Conservation (phyloP, 2,329 filamentous ascomycete genomes). For the Fusarium napiforme region DNA sequence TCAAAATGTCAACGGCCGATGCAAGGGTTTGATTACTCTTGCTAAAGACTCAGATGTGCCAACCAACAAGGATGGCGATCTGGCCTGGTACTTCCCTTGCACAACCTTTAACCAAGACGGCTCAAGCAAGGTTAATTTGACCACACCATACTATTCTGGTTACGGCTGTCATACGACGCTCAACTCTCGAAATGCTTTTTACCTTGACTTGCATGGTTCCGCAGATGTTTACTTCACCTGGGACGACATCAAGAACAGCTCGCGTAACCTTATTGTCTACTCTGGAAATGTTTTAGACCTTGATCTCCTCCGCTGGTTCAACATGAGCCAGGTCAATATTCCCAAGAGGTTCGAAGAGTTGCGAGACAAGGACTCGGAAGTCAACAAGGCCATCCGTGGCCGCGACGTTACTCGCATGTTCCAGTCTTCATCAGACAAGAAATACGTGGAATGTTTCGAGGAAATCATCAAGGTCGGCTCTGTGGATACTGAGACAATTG, state of each 20-base stretch:
- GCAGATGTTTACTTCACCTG: constrained; percentile 97
- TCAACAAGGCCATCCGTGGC: constrained; percentile 75
- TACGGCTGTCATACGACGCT: constrained; percentile 88
- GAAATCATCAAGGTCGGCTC: constrained; percentile 96
- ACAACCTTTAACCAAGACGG: constrained; percentile 93
- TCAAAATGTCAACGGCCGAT: constrained; percentile 97
- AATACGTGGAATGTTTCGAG: constrained; percentile 85
- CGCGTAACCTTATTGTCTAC: constrained; percentile 92
- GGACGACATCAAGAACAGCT: constrained; percentile 90
- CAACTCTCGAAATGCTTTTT: constrained; percentile 77
- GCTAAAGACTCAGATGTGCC: constrained; percentile 80
- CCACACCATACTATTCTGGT: constrained; percentile 80
- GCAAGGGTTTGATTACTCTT: constrained; percentile 87
- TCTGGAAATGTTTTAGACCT: constrained; percentile 94
- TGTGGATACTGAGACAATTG: constrained; percentile 94
- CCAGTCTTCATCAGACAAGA: constrained; percentile 81
- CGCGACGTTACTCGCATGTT: constrained; percentile 91
- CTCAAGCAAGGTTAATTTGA: constrained; percentile 79
- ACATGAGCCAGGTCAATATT: constrained; percentile 79
- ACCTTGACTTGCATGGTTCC: constrained; percentile 70
- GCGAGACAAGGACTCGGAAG: constrained; percentile 69
- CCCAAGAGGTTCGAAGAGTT: constrained; percentile 84
- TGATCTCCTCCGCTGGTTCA: constrained; percentile 90
- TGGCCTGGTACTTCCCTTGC: constrained; percentile 99
- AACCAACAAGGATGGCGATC: constrained; percentile 74